Percentiles rank a stretch among this genome's conserved stretches.
Evolutionary conservation across 208 protist genomes (phyloP).

Genomic region (Phytomonas sp.): DNA sequence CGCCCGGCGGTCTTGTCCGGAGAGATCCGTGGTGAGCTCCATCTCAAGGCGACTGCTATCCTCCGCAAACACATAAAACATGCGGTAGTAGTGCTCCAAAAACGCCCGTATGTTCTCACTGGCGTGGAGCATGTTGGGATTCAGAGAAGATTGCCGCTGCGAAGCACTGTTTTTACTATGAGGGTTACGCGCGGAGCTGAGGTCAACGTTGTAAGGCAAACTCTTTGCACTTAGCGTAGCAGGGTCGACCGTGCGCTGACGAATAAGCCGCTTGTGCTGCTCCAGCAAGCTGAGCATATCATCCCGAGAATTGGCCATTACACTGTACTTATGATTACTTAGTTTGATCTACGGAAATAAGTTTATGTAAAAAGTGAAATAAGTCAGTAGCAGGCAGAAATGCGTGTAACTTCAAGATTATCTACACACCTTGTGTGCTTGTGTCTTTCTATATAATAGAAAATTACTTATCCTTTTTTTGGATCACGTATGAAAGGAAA

Average conservation of each 20-base stretch:
- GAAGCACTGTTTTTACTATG: background rate
- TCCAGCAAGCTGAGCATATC: slow-evolving; percentile 26
- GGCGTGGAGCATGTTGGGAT: slow-evolving; percentile 28
- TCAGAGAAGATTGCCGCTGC: slow-evolving; percentile 4
- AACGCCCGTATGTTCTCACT: slow-evolving; percentile 59
- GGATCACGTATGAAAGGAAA: background rate
- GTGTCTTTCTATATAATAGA: background rate
- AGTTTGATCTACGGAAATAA: background rate
- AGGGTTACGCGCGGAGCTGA: background rate
- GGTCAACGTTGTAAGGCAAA: slow-evolving; percentile 11
- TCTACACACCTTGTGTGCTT: background rate
- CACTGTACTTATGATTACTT: background rate
- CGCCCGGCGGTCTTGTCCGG: slow-evolving; percentile 59
- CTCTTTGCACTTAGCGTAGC: background rate
- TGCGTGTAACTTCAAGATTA: background rate
- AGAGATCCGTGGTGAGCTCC: slow-evolving; percentile 52
- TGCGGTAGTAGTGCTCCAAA: slow-evolving; percentile 51
- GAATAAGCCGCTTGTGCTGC: slow-evolving; percentile 19
- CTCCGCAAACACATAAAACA: slow-evolving; percentile 64
- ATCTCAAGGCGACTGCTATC: slow-evolving; percentile 69
- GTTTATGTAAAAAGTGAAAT: background rate
- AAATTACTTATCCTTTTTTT: background rate
- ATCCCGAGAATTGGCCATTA: slow-evolving; percentile 13
- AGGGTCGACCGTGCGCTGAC: slow-evolving; percentile 20
- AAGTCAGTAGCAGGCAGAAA: background rate